These are phyloP conservation scores for Mortierella sp. DNA, from an alignment of 371 early-diverging fungal species.

Conservation along the genomic window DNA sequence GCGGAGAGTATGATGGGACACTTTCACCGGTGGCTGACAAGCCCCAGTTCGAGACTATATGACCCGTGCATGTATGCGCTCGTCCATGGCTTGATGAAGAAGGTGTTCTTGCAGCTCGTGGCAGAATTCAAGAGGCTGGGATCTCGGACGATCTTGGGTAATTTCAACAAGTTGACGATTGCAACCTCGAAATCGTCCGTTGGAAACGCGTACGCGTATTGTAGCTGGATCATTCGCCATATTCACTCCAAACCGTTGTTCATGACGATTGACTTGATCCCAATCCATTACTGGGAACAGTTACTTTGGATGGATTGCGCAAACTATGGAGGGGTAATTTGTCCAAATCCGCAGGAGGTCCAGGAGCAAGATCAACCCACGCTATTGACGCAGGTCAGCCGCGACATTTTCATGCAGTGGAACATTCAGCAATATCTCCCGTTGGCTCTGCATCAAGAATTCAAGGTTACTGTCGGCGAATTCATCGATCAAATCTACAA, in stretches of 20 bases:
- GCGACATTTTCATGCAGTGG: slow-evolving; percentile 82
- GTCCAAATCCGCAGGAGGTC: slow-evolving; percentile 28
- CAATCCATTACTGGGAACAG: slow-evolving; percentile 79
- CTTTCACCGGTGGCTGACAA: slow-evolving; percentile 91
- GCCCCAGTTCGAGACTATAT: slow-evolving; percentile 76
- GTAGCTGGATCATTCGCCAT: slow-evolving; percentile 75
- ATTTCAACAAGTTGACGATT: slow-evolving; percentile 82
- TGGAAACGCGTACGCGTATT: slow-evolving; percentile 77
- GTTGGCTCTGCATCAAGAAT: slow-evolving; percentile 71
- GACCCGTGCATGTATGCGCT: slow-evolving; percentile 86
- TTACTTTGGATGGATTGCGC: slow-evolving; percentile 92
- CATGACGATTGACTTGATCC: slow-evolving; percentile 72
- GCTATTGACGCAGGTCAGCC: slow-evolving; percentile 24
- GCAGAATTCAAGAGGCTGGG: slow-evolving; percentile 85
- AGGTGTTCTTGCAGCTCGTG: slow-evolving; percentile 84
- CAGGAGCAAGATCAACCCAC: slow-evolving; percentile 47
- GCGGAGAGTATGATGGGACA: slow-evolving; percentile 83
- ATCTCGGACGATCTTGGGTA: slow-evolving; percentile 81
- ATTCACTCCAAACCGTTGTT: slow-evolving; percentile 80
- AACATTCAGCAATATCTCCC: slow-evolving; percentile 90
- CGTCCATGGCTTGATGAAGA: slow-evolving; percentile 89
- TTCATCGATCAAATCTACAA: slow-evolving; percentile 65
- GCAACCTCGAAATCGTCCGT: slow-evolving; percentile 82
- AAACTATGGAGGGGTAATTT: slow-evolving; percentile 86
- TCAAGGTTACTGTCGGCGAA: slow-evolving; percentile 65